Evolutionary conservation across 768 basidiomycete genomes (phyloP), one percentile per base, ranked within the genome.

Genomic region (Cystoderma amianthinum): DNA sequence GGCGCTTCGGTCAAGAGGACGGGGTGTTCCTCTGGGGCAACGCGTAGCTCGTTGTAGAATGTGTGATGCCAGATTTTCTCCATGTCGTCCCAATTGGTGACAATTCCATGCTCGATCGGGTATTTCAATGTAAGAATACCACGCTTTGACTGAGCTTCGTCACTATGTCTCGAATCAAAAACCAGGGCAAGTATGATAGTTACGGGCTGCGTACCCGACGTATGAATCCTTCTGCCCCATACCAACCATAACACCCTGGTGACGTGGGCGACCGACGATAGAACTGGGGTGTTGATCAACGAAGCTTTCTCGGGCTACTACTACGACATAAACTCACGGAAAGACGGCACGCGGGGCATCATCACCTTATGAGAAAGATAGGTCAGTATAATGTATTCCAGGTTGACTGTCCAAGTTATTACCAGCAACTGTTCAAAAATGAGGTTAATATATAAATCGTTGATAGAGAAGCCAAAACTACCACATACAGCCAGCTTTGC

Each of bases 81-180:
- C 91, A 94, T 94, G 67, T 94, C 92, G 56, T 94, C 92, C 93
- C 93, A 96, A 80, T 96, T 93, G 64, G 91, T 93, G 61, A 94
- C 87, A 58, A 91, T 85, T 65, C 89, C 88, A 68, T 91, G 89
- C 63, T 92, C 86, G 52, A 91, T 91, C 40, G 89, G 92, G 70
- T 95, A 91, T 68, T 92, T 92, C 54, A 95, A 68, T 35, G 85
- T 85, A 48, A 95, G 74, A 62, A 95, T 90, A 74, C 93, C 92
- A 65, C 92, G 87, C 75, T 95, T 58, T n/a, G 52, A 58, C 35
- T 62, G 60, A 30, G 60, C 60, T 43, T 62, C 60, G 42, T 62
- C 60, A 37, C 60, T 62, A 39, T 42, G 32, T 13, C 5, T 13
- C 25, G 68, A 94, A 95, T n/a, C n/a, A n/a, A 40, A 34, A 49